A percentile compares a stretch with the other conserved stretches of the same genome.
Conservation (phyloP, 148 eudicot species). For the Chenopodium formosanum region DNA sequence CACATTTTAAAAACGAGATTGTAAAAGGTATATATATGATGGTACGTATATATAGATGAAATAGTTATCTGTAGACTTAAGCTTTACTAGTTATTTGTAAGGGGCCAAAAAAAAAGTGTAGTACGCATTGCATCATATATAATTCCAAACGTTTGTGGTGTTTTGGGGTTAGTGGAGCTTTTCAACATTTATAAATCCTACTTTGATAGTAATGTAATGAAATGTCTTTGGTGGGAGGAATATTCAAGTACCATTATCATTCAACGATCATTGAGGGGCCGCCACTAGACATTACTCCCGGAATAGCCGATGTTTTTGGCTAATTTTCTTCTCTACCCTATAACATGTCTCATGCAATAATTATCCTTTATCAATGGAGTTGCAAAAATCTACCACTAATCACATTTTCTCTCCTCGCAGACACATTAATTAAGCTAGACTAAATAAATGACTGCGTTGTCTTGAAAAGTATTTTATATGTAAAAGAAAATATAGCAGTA, state of each 20-base stretch:
- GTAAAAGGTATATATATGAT: no score
- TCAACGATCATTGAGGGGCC: slow-evolving; percentile 18
- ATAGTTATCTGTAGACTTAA: neutral
- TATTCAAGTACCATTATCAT: slow-evolving; percentile 21
- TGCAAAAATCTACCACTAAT: no score
- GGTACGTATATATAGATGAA: no score
- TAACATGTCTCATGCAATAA: slow-evolving; percentile 1
- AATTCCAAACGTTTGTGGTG: slow-evolving; percentile 9
- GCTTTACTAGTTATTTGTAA: neutral
- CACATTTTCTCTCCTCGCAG: no score
- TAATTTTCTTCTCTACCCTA: neutral
- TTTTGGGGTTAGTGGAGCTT: slow-evolving; percentile 17
- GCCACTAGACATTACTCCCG: slow-evolving; percentile 12
- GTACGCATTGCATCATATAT: neutral
- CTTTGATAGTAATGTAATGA: slow-evolving; percentile 12
- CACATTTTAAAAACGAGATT: no score
- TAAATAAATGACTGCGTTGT: no score
- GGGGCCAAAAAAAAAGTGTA: neutral
- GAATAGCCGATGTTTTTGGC: neutral
- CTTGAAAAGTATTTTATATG: no score
- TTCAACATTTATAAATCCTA: neutral
- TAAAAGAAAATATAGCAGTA: no score
- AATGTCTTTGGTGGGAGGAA: slow-evolving; percentile 16
- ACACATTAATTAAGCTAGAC: no score
- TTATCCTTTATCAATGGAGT: no score